Conservation (phyloP, 352 stramenopile species). For the Bremia lactucae region DNA sequence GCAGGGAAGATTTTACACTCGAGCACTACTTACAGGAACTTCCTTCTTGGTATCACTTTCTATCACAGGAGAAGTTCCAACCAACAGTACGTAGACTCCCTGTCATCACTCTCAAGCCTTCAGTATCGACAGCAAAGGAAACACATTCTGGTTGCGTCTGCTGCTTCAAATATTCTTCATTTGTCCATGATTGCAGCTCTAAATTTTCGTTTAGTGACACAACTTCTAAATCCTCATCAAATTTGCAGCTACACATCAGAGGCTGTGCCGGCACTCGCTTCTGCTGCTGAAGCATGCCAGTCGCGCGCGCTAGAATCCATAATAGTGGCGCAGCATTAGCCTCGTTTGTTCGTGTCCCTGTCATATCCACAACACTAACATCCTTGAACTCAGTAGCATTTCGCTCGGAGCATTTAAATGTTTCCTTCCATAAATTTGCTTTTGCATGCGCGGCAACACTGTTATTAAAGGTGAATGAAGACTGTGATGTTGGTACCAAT, state of each 20-base stretch:
- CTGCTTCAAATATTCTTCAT: not conserved
- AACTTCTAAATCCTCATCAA: not conserved
- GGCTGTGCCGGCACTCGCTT: conserved; percentile 1
- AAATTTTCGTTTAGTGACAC: not conserved
- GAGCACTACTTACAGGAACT: too few species aligned
- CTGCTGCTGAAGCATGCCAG: conserved; percentile 3
- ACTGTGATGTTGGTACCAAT: conserved; percentile 2
- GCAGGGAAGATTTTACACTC: too few species aligned
- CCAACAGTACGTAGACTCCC: conserved; percentile 3
- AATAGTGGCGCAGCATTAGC: not conserved
- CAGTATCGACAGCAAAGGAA: not conserved
- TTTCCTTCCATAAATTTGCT: not conserved
- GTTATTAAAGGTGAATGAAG: conserved; percentile 1
- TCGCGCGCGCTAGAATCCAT: conserved; percentile 2
- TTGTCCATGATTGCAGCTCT: not conserved
- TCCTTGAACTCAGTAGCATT: conserved; percentile 1
- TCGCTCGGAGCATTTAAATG: conserved; percentile 2
- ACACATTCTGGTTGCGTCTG: conserved; percentile 2
- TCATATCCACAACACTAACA: conserved; percentile 3
- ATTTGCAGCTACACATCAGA: conserved; percentile 2
- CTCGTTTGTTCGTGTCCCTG: not conserved
- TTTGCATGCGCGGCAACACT: not conserved
- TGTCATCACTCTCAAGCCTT: conserved; percentile 1
- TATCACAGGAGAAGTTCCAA: conserved; percentile 1
- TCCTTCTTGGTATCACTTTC: too few species aligned